These are phyloP conservation scores for Orbilia quercus DNA, from an alignment of 2,329 filamentous ascomycete genomes.

Conservation along the genomic window DNA sequence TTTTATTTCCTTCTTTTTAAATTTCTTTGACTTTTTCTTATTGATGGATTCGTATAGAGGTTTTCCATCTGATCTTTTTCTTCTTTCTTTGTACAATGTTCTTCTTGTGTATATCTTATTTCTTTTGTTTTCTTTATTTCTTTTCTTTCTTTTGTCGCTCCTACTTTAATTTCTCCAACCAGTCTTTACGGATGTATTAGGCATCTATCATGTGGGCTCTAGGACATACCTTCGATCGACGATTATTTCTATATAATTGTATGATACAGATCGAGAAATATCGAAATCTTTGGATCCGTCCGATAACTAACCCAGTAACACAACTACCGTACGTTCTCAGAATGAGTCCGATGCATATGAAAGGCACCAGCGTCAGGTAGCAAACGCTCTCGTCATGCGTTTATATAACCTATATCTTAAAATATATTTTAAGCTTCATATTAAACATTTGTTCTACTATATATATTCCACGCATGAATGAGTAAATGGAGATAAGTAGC, in stretches of 20 bases:
- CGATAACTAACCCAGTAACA: too few species aligned
- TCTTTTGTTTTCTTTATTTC: conserved; percentile 1
- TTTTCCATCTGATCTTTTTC: conserved; percentile 10
- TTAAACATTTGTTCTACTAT: too few species aligned
- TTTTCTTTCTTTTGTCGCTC: conserved; percentile 8
- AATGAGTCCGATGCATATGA: too few species aligned
- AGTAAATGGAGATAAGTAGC: background rate
- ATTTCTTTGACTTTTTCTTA: conserved; percentile 19
- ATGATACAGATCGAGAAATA: too few species aligned
- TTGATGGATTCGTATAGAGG: conserved; percentile 20
- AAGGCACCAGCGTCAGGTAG: too few species aligned
- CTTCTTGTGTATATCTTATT: conserved; percentile 12
- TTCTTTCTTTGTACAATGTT: conserved; percentile 6
- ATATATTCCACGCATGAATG: too few species aligned
- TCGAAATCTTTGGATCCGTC: too few species aligned
- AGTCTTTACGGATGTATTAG: background rate
- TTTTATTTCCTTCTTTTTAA: conserved; percentile 11
- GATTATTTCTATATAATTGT: conserved; percentile 17
- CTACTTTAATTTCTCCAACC: conserved; percentile 1
- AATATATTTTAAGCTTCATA: too few species aligned
- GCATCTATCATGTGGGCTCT: background rate
- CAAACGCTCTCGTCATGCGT: too few species aligned
- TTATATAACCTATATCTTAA: too few species aligned
- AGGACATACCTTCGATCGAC: conserved; percentile 21
- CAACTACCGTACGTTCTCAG: too few species aligned